Evolutionary conservation across 495 filamentous ascomycete genomes (phyloP).

Genomic region (Neurospora sp.): DNA sequence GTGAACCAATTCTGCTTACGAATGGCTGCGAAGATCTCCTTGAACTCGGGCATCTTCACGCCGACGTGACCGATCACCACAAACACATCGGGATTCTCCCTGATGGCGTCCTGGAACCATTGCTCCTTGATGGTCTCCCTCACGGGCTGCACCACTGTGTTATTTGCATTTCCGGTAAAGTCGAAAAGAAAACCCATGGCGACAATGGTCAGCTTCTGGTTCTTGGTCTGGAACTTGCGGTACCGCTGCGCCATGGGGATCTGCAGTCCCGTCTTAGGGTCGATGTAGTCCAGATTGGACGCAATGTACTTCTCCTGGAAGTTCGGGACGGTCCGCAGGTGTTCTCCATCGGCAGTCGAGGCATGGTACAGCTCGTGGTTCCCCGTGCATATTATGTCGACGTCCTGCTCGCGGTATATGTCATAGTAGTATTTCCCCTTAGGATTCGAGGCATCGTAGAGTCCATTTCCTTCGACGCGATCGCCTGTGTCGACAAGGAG

Average conservation of each 20-base stretch:
- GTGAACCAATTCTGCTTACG: constrained; percentile 64
- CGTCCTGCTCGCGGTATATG: constrained; percentile 68
- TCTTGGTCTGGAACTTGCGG: constrained; percentile 81
- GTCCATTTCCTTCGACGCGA: constrained; percentile 86
- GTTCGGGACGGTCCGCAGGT: constrained; percentile 64
- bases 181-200: constrained; percentile 93
- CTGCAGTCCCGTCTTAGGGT: constrained; percentile 54
- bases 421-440: constrained; percentile 81
- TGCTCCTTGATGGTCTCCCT: constrained; percentile 66
- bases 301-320: constrained; percentile 70
- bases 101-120: constrained; percentile 86
- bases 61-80: constrained; percentile 82
- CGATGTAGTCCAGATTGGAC: constrained; percentile 85
- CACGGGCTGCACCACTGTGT: constrained; percentile 73
- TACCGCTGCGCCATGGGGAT: constrained; percentile 74
- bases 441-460: constrained; percentile 86
- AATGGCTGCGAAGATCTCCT: constrained; percentile 68
- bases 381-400: constrained; percentile 81
- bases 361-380: constrained; percentile 93
- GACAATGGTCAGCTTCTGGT: constrained; percentile 70
- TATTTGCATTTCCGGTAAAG: constrained; percentile 81
- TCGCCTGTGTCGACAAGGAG: constrained; percentile 91
- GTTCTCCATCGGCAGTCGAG: constrained; percentile 67
- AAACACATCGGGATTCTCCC: constrained; percentile 80
- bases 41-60: constrained; percentile 67